These are phyloP conservation scores for Populus nigra DNA, from an alignment of 345 rosid species.

Conservation along the genomic window DNA sequence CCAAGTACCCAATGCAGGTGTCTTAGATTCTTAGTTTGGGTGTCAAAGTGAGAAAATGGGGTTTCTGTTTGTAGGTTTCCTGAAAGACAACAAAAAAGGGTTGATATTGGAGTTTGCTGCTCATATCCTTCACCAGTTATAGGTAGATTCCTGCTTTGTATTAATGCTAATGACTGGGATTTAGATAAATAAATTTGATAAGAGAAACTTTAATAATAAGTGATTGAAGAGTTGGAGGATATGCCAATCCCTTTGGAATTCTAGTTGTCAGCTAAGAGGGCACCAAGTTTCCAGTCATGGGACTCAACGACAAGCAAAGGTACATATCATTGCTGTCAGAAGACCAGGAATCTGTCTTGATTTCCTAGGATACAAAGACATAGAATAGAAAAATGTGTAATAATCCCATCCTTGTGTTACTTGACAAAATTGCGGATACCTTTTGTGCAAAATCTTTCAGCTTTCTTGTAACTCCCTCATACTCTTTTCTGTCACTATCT, in stretches of 20 bases:
- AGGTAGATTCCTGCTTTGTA: not conserved
- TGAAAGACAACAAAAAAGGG: no score
- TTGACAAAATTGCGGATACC: constrained; percentile 21
- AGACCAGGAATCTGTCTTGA: not conserved
- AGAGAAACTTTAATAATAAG: not conserved
- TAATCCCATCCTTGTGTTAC: not conserved
- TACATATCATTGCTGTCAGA: not conserved
- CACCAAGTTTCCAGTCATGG: not conserved
- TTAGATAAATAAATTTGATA: not conserved
- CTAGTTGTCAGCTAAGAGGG: not conserved
- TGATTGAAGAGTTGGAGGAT: not conserved
- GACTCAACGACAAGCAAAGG: not conserved
- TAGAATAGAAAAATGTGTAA: not conserved
- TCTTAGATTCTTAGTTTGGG: not conserved
- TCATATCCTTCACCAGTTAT: not conserved
- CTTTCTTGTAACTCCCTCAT: not conserved
- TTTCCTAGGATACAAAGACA: not conserved
- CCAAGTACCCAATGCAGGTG: not conserved
- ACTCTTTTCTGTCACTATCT: constrained; percentile 23
- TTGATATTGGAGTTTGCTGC: not conserved
- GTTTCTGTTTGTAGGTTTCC: no score
- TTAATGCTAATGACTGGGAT: not conserved
- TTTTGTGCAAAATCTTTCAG: not conserved
- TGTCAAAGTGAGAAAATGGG: not conserved
- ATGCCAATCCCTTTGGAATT: not conserved